Conservation (phyloP, 78 protist species). For the Tieghemostelium lacteum region DNA sequence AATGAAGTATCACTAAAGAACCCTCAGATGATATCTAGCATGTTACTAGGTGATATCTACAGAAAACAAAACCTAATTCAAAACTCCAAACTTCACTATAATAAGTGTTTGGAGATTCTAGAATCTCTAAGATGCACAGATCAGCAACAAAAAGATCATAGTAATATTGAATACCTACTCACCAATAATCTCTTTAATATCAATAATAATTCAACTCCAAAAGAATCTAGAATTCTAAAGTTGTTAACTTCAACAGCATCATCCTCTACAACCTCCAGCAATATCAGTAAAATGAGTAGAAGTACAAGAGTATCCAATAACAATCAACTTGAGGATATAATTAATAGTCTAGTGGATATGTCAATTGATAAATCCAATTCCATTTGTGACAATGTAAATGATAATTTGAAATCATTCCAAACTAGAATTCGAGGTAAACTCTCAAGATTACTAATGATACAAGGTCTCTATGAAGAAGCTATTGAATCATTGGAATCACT, state of each 20-base stretch:
- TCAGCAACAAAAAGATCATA: background rate
- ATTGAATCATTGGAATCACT: constrained; percentile 28
- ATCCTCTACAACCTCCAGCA: background rate
- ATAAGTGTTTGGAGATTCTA: background rate
- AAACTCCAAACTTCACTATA: constrained; percentile 1
- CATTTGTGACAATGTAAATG: too few relatives aligned
- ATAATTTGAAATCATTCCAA: too few relatives aligned
- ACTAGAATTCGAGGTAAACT: constrained; percentile 22
- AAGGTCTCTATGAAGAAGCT: constrained; percentile 16
- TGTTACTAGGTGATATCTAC: constrained; percentile 63
- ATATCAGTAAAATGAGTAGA: background rate
- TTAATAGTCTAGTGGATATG: too few relatives aligned
- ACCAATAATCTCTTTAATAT: background rate
- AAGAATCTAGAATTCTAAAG: constrained; percentile 44
- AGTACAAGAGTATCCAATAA: background rate
- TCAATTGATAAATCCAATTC: too few relatives aligned
- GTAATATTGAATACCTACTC: background rate
- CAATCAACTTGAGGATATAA: too few relatives aligned
- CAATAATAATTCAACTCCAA: constrained; percentile 62
- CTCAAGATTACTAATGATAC: constrained; percentile 20
- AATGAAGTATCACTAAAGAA: constrained; percentile 37
- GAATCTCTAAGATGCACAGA: background rate
- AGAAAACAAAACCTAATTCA: constrained; percentile 30
- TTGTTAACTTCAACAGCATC: constrained; percentile 18
- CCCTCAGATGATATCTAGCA: constrained; percentile 22